A percentile compares a stretch with the other conserved stretches of the same genome.
Evolutionary conservation across 2,329 filamentous ascomycete genomes (phyloP).

Genomic region (Hansfordia pulvinata): DNA sequence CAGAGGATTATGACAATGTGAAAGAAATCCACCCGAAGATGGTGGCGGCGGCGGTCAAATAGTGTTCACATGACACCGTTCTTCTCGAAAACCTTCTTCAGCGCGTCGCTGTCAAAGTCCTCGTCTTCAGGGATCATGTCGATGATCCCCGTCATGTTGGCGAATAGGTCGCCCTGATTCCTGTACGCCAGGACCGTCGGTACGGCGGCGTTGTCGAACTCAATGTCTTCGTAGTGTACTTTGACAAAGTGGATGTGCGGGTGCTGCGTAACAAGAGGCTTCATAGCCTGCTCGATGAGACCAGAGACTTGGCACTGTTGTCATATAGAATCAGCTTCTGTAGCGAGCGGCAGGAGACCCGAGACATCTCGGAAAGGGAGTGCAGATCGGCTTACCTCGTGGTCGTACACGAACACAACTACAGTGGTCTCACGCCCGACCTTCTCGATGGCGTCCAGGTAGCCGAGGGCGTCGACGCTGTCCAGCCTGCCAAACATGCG

Average conservation of each 20-base stretch:
- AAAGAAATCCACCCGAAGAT: no score
- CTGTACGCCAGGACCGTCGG: constrained; percentile 84
- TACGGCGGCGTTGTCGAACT: constrained; percentile 81
- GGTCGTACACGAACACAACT: constrained; percentile 87
- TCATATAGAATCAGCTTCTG: no score
- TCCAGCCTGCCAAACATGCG: constrained; percentile 69
- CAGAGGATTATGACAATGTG: no score
- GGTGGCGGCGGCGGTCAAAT: neutral
- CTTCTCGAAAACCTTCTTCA: constrained; percentile 38
- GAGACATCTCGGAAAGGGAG: no score
- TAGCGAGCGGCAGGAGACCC: no score
- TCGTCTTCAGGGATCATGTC: constrained; percentile 68
- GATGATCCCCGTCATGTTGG: constrained; percentile 75
- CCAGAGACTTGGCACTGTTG: constrained; percentile 62
- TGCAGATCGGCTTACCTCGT: constrained; percentile 67
- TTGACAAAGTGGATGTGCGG: constrained; percentile 74
- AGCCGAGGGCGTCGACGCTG: constrained; percentile 78
- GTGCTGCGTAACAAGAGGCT: constrained; percentile 59
- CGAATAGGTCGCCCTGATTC: constrained; percentile 77
- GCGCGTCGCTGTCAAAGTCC: constrained; percentile 37
- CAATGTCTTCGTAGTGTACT: constrained; percentile 80
- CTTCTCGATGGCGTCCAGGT: constrained; percentile 93
- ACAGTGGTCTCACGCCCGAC: constrained; percentile 69
- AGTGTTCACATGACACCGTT: constrained; percentile 34
- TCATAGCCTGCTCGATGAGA: constrained; percentile 66